Evolutionary conservation across 2,329 filamentous ascomycete genomes (phyloP), one percentile per base, ranked within the genome.

Genomic region (Penicillium sp.): DNA sequence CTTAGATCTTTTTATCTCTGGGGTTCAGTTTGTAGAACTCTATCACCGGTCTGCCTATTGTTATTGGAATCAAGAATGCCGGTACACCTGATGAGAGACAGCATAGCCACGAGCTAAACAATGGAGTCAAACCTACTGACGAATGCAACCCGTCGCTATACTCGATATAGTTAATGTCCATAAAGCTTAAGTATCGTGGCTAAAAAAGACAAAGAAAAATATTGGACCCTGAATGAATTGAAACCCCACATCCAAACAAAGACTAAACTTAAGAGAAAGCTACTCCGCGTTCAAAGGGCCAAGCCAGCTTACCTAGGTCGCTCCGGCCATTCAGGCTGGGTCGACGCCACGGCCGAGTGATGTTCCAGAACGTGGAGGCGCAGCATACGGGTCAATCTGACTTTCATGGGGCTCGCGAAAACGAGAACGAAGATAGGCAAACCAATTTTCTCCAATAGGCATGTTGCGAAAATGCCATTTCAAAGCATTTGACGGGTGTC

Each of bases 361-460:
- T 22, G 32, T 31, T 29, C 48, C 39, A 49, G 39, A 39, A 14
- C 24, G 18, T 50, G 24, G 34, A 36, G 51, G 45, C 45, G 45
- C 40, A 53, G 51, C 45, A 32, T 9, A 11, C n/a, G 18, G 36
- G 32, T 43, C 10, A 18, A 16, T 16, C 43, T 31, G 22, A 27
- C 39, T 43, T 7, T 14, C 1, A 18, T 16, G 22, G 42, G 24
- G 14, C 45, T 48, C 22, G 24, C 45, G 21, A 44, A 22, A 48
- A 38, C 21, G 31, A 40, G 36, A 48, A 48, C 24, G 34, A 40
- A 41, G 31, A 39, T 39, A 7, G 39, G 34, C 22, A 24, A 41
- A n/a, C 29, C 16, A 29, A 21, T 39, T 14, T 43, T 31, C 14
- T 32, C 32, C 21, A 54, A 46, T 54, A 51, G 43, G 36, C 1